Evolutionary conservation across 306 rosid species (phyloP), one percentile per base, ranked within the genome.

Genomic region (Rosa persica): DNA sequence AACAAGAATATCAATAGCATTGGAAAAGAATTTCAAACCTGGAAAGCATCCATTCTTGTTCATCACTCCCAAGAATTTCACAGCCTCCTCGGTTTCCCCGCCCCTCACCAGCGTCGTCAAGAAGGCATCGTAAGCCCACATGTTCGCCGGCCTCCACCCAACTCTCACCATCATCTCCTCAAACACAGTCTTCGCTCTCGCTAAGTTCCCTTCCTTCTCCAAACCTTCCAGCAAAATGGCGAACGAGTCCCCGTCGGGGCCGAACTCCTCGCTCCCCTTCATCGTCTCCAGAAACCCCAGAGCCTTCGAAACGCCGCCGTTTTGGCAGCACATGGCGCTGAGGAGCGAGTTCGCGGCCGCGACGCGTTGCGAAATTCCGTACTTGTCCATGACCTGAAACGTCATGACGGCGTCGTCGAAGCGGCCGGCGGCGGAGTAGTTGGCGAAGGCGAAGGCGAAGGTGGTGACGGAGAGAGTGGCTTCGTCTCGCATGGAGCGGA

Each of bases 401-500:
- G 88, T 92, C 91, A 78, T 87, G 8, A 78, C 66, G 30, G 97
- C 97, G 60, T 92, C 93, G 48, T 68, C 74, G 70, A 89, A 82
- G 71, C 89, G 80, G 5, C 84, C 78, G 5, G 90, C 82, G 2
- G 82, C 69, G 83, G 90, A 90, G 75, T 92, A 92, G 27, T 89
- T 92, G 71, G 80, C 87, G 64, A 90, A 92, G 54, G 80, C 82
- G 1, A 93, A 86, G 19, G 82, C 90, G 67, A 92, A 92, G 0
- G 93, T 85, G 25, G 85, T 49, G 67, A 84, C 23, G 0, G 95
- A 84, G 25, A 92, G 86, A 8, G 74, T 49, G 2, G 60, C 25
- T 22, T 92, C 90, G 40, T 88, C 83, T 36, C 88, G 90, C 97
- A 90, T 92, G 8, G 95, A 82, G 34, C 93, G 72, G 42, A 92